These are phyloP conservation scores for Carex arenaria DNA, from an alignment of 202 grass and related monocot genomes.

Conservation along the genomic window DNA sequence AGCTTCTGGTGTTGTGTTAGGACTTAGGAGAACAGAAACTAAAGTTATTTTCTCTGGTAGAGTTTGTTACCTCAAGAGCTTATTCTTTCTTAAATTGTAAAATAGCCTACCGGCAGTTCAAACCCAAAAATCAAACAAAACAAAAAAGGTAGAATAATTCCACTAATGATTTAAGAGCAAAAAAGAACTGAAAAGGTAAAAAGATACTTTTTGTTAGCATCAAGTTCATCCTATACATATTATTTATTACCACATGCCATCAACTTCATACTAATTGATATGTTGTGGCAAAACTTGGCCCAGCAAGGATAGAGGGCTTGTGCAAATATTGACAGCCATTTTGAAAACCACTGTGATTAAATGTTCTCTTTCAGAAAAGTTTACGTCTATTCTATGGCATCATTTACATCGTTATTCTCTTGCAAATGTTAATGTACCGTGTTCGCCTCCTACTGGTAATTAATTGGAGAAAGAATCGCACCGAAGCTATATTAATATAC, in stretches of 20 bases:
- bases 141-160: neutral
- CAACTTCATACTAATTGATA: neutral
- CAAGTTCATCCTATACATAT: neutral
- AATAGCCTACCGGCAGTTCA: neutral
- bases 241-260: neutral
- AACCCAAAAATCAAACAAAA: neutral
- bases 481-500: too few relatives aligned
- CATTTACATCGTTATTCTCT: conserved; percentile 1
- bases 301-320: too few relatives aligned
- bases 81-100: neutral
- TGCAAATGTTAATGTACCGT: conserved; percentile 29
- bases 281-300: neutral
- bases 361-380: too few relatives aligned
- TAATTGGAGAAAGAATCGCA: too few relatives aligned
- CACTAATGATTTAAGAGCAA: neutral
- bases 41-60: conserved; percentile 4
- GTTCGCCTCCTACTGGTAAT: conserved; percentile 10
- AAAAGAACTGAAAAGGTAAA: neutral
- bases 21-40: neutral
- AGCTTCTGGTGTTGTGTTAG: conserved; percentile 2
- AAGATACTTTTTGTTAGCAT: neutral
- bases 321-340: conserved; percentile 42
- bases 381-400: neutral
- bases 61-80: neutral
- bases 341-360: conserved; percentile 31